Conservation (phyloP, 176 grass and related monocot species). For the Oryza brachyantha region DNA sequence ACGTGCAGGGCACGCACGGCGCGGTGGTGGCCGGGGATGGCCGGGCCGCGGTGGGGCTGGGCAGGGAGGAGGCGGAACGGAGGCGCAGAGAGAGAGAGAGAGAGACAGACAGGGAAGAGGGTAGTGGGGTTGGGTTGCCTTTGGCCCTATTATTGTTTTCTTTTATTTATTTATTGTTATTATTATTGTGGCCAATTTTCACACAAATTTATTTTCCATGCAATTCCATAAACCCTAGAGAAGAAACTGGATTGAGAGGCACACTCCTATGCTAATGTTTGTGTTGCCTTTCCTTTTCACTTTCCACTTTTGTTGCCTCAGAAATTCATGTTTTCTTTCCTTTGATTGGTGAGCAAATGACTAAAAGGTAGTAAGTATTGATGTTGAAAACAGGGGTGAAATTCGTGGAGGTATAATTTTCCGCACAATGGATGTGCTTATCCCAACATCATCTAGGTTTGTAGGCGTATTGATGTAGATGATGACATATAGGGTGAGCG, state of each 20-base stretch:
- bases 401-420: not conserved
- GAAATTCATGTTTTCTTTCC: not conserved
- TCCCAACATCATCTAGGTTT: not conserved
- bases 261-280: not conserved
- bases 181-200: too few species aligned
- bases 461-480: not conserved
- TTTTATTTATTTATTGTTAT: too few species aligned
- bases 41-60: conserved; percentile 40
- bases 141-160: not conserved
- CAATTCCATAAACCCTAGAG: conserved; percentile 49
- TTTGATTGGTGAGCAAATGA: not conserved
- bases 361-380: not conserved
- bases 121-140: conserved; percentile 5
- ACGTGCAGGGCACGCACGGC: conserved; percentile 42
- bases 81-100: not conserved
- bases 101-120: not conserved
- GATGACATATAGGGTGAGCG: not conserved
- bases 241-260: conserved; percentile 24
- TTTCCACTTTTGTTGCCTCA: conserved; percentile 13
- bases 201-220: not conserved
- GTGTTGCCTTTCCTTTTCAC: conserved; percentile 10
- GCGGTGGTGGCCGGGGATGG: conserved; percentile 20
- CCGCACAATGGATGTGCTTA: not conserved
- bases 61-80: not conserved
- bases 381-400: not conserved